Evolutionary conservation across 192 early-diverging fungal species (phyloP), one percentile per base, ranked within the genome.

Genomic region (Rhizophagus prolifer): DNA sequence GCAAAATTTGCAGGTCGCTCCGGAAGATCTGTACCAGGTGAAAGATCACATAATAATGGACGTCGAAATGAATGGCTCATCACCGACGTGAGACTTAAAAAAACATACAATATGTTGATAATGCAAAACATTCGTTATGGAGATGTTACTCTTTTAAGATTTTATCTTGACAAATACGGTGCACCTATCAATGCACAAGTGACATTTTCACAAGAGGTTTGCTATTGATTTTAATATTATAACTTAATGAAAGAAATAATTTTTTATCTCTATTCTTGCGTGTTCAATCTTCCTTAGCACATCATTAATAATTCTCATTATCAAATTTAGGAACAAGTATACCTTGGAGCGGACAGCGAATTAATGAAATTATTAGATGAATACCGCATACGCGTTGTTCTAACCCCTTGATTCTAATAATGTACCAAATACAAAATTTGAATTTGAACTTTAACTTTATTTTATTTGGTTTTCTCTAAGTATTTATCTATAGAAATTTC

Each of bases 91-190:
- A 76, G 79, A 60, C 54, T 78, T 12, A 84, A 84, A 76, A 84
- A 84, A 68, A 84, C 83, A 0, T 84, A 84, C 10, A 81, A 80
- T 50, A 58, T 84, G 64, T 82, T 84, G 81, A 84, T 84, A 58
- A 81, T 77, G 71, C 83, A 84, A 68, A 84, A 84, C 26, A 79
- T 82, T 67, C 80, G 79, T 64, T 80, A 81, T 3, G 83, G 83
- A 1, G 83, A 84, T 54, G 80, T 82, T 28, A 79, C 75, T 21
- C 54, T 84, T 23, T 81, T 84, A 23, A 64, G 76, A 44, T 84
- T 84, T 81, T 84, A 84, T 68, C 64, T 84, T 34, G 79, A 78
- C 9, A 79, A 78, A 62, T 84, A 82, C 69, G 83, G 83, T 63
- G 77, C 81, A 13, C 75, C 81, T 54, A 61, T 76, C 14, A 75